Evolutionary conservation across 495 filamentous ascomycete genomes (phyloP).

Genomic region (Cercophora newfieldiana): DNA sequence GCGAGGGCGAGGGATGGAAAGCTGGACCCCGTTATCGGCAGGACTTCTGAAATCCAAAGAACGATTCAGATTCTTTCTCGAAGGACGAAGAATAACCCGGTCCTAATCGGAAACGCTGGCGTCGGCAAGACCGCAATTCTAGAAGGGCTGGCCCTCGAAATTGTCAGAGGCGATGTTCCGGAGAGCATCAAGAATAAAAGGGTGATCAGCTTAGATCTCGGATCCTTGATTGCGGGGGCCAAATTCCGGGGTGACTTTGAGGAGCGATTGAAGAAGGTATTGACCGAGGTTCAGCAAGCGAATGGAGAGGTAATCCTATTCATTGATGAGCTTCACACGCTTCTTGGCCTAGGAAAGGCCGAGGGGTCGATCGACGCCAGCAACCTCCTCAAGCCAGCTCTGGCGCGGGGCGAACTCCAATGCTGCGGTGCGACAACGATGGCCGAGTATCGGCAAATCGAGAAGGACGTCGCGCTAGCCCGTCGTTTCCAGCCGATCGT

Average conservation of each 20-base stretch:
- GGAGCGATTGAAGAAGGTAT: slow-evolving; percentile 84
- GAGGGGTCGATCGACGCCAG: slow-evolving; percentile 96
- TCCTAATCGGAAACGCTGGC: slow-evolving; percentile 87
- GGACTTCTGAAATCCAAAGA: slow-evolving; percentile 86
- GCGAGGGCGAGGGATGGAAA: slow-evolving; percentile 83
- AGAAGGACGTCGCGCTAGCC: slow-evolving; percentile 93
- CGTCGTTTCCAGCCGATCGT: slow-evolving; percentile 91
- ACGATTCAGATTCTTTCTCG: slow-evolving; percentile 93
- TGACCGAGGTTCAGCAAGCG: slow-evolving; percentile 88
- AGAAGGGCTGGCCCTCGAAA: slow-evolving; percentile 88
- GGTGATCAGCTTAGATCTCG: slow-evolving; percentile 83
- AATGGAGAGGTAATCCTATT: slow-evolving; percentile 90
- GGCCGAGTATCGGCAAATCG: slow-evolving; percentile 86
- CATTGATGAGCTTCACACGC: slow-evolving; percentile 90
- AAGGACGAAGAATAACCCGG: slow-evolving; percentile 95
- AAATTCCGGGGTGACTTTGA: slow-evolving; percentile 97
- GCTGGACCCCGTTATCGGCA: slow-evolving; percentile 92
- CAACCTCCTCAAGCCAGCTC: slow-evolving; percentile 91
- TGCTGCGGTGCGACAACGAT: slow-evolving; percentile 94
- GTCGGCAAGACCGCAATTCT: slow-evolving; percentile 95
- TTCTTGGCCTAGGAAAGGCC: slow-evolving; percentile 89
- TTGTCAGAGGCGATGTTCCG: slow-evolving; percentile 89
- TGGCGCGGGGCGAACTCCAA: slow-evolving; percentile 89
- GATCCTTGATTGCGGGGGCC: slow-evolving; percentile 89
- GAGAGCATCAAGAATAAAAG: slow-evolving; percentile 95